Base-by-base conservation (phyloP, 257 asterid genomes). In the Nyctanthes arbortristis region DNA sequence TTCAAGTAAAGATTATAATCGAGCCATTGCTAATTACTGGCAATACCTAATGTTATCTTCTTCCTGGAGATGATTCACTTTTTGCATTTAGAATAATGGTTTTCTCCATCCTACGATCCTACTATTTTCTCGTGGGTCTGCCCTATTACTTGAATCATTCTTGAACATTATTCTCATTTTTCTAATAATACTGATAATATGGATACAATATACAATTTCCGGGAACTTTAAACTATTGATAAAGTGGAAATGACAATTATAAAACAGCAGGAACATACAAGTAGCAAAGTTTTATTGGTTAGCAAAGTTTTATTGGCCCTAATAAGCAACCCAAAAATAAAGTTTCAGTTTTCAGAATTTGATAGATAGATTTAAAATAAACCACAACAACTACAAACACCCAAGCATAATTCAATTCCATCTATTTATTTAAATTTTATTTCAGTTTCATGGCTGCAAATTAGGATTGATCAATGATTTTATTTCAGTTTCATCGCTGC, bases 401-500 rank as follows among this genome's bases (percentile, higher is more conserved):
- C n/a, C n/a, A n/a, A n/a, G n/a, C n/a, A n/a, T n/a, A n/a, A n/a
- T n/a, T n/a, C n/a, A n/a, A n/a, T n/a, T n/a, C n/a, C n/a, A n/a
- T n/a, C n/a, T n/a, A n/a, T n/a, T n/a, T n/a, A n/a, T 34, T 61
- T 60, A 32, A 28, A 63, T 7, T 11, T 28, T 24, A n/a, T n/a
- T n/a, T n/a, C n/a, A n/a, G n/a, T n/a, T n/a, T n/a, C n/a, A n/a
- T n/a, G n/a, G n/a, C n/a, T n/a, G n/a, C n/a, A n/a, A n/a, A n/a
- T n/a, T n/a, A n/a, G n/a, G n/a, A n/a, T n/a, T n/a, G n/a, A n/a
- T n/a, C n/a, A n/a, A n/a, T n/a, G n/a, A n/a, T n/a, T 25, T 3
- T 55, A 68, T 22, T 22, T 12, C 31, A 52, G 20, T 8, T 58
- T 52, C 75, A 73, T 70, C 73, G 52, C 47, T 8, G 34, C 7